phyloP scores from a whole-genome alignment of 1,284 basidiomycete genomes.

The Tremellales sp. region DNA sequence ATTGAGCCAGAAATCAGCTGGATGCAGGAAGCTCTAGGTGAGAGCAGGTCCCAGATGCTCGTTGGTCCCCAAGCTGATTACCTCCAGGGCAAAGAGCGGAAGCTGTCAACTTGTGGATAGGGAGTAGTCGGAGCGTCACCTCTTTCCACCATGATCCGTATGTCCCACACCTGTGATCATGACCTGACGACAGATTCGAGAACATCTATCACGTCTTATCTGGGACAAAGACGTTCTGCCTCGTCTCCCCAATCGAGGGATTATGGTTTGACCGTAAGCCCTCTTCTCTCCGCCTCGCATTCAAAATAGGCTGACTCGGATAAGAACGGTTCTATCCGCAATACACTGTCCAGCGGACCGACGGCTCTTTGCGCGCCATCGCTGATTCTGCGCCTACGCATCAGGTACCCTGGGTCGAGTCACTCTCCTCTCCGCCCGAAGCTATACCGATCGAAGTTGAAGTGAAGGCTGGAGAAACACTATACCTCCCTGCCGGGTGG shows the following conservation, averaged over 20 bases:
- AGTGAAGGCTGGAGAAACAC: conserved; percentile 65
- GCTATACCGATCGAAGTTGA: conserved; percentile 64
- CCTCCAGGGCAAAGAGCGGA: conserved; percentile 63
- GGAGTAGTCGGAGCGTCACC: conserved; percentile 67
- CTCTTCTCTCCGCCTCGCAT: conserved; percentile 30
- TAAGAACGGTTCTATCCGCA: conserved; percentile 34
- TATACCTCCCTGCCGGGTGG: conserved; percentile 88
- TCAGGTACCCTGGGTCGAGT: conserved; percentile 62
- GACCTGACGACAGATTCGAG: conserved; percentile 57
- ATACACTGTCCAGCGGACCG: conserved; percentile 27
- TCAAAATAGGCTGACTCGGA: background rate
- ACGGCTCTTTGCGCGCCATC: conserved; percentile 8
- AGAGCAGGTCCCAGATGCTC: conserved; percentile 18
- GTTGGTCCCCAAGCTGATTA: background rate
- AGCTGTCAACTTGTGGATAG: conserved; percentile 89
- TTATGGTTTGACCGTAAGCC: conserved; percentile 68
- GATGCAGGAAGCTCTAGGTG: conserved; percentile 74
- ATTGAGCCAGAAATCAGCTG: conserved; percentile 65
- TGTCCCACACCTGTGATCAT: conserved; percentile 3
- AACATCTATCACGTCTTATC: conserved; percentile 83
- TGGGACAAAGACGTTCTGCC: conserved; percentile 75
- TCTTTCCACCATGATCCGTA: conserved; percentile 68
- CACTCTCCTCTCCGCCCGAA: conserved; percentile 53
- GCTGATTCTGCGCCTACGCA: conserved; percentile 52
- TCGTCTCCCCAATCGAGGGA: conserved; percentile 81